Base-by-base conservation (phyloP, 192 early-diverging fungal genomes). In the Dimargaris xerosporica region DNA sequence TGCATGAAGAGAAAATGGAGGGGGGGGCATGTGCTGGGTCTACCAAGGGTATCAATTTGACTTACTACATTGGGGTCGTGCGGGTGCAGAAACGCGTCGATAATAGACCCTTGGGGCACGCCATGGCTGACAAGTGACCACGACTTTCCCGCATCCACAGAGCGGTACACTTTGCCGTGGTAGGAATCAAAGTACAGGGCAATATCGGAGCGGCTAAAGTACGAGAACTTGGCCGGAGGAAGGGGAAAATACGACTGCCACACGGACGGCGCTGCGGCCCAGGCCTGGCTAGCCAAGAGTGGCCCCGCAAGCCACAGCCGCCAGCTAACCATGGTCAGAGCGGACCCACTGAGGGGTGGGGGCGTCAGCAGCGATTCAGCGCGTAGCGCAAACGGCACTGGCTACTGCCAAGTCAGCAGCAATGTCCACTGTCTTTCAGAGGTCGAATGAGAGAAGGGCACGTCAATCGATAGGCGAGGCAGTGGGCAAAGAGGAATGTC, bases 21-120 rank as follows among this genome's bases (percentile, higher is more conserved):
- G 44, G 12, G 44, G 15, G 51, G 29, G 29, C 21, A 64, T n/a
- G 42, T 44, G 21, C 64, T 17, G 21, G 56, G 46, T 34, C 30
- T 25, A 15, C 53, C 30, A 28, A 23, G 25, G 34, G 39, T 52
- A 23, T 48, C 62, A 34, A 34, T 65, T 13, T 26, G 15, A 47
- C 46, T 21, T 47, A 47, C 46, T 12, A 53, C 25, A 26, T 53
- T 29, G 26, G 61, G 60, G 53, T 63, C 66, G 21, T 46, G 60
- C 31, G 68, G 64, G 52, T 74, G 72, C 4, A 55, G 12, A 43
- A 70, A 9, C 26, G 70, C 42, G 30, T 62, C 62, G 16, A 53
- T 29, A 60, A 74, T 43, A 3, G 46, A 31, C 9, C 64, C 55
- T 0, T 44, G 11, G 34, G 39, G 43, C 17, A 43, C 16, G 1